Percentiles rank a stretch among this genome's conserved stretches.
Conservation (phyloP, 2,329 filamentous ascomycete species). For the Pseudocercospora fuligena region DNA sequence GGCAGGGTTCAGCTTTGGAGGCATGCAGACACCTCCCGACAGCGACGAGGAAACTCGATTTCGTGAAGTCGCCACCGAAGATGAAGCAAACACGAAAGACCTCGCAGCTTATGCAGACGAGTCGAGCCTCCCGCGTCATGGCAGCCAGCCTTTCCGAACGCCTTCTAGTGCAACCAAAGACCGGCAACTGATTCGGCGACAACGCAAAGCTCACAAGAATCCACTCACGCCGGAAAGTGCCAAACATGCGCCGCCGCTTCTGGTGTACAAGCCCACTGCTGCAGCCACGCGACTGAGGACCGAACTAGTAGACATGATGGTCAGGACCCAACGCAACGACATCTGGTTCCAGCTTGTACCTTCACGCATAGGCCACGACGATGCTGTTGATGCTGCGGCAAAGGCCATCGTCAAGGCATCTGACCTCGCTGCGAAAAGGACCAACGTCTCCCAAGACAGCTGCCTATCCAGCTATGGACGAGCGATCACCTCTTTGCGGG, state of each 20-base stretch:
- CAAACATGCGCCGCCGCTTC: slow-evolving; percentile 4
- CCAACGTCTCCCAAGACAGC: slow-evolving; percentile 23
- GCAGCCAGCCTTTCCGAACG: neutral
- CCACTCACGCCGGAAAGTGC: slow-evolving; percentile 15
- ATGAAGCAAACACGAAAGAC: slow-evolving; percentile 10
- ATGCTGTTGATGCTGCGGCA: slow-evolving; percentile 23
- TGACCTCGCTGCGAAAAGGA: slow-evolving; percentile 16
- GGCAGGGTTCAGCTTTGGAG: neutral
- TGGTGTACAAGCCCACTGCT: slow-evolving; percentile 21
- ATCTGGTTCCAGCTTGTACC: slow-evolving; percentile 26
- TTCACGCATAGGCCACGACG: slow-evolving; percentile 22
- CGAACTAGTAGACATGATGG: slow-evolving; percentile 23
- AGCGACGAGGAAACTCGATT: slow-evolving; percentile 19
- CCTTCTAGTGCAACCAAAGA: slow-evolving; percentile 2
- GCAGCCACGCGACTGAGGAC: slow-evolving; percentile 19
- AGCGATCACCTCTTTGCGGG: slow-evolving; percentile 19
- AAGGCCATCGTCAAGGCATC: slow-evolving; percentile 25
- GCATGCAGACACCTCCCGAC: slow-evolving; percentile 23
- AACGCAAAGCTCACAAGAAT: slow-evolving; percentile 3
- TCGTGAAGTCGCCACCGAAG: neutral
- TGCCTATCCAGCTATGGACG: slow-evolving; percentile 25
- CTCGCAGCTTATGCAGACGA: slow-evolving; percentile 4
- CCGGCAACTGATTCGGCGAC: slow-evolving; percentile 16
- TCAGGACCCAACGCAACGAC: slow-evolving; percentile 22
- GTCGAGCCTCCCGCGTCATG: slow-evolving; percentile 16